Evolutionary conservation across 225 moss, liverwort and hornwort species (phyloP), one percentile per base, ranked within the genome.

Genomic region (Physcomitrium patens): DNA sequence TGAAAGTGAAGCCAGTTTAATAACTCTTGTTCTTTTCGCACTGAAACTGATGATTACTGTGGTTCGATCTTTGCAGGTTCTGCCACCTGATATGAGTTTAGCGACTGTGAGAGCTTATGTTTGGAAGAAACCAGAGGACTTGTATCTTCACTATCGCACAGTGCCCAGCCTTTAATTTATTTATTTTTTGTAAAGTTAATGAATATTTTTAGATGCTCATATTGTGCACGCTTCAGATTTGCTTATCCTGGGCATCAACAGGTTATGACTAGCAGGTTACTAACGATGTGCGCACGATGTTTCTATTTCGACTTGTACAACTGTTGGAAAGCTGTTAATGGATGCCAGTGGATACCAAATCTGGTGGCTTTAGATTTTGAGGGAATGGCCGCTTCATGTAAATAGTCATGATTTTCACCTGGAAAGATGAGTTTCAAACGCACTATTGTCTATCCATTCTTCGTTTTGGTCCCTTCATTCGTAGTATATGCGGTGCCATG

Each of bases 91-190:
- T 5, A 84, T 89, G 87, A 93, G 96, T 78, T 80, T 94, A 80
- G 94, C 94, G 48, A 94, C 94, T 20, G 91, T 90, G 62, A 89
- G 94, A 78, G 86, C 90, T 27, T 94, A 91, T 46, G 78, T 94
- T 28, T 94, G 94, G 91, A 94, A 94, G 80, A 94, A 94, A 78
- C 88, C 94, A 26, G 93, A 94, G 20, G 94, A 94, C 73, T 77
- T 94, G 8, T 88, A 85, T 72, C 91, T 94, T 64, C 86, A 91
- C 70, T 94, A 94, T 68, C 91, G 94, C 70, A 94, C 87, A 73
- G 90, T 86, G 49, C 74, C 86, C 24, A 87, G 68, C 74, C 81
- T 81, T 66, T 93, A 31, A 64, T 37, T 37, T 1, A 87, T 68
- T 61, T 52, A 61, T 77, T 69, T 19, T 69, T 61, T 77, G 77